Percentiles rank a stretch among this genome's conserved stretches.
phyloP scores from a whole-genome alignment of 768 basidiomycete genomes.

The Tulasnella sp. region DNA sequence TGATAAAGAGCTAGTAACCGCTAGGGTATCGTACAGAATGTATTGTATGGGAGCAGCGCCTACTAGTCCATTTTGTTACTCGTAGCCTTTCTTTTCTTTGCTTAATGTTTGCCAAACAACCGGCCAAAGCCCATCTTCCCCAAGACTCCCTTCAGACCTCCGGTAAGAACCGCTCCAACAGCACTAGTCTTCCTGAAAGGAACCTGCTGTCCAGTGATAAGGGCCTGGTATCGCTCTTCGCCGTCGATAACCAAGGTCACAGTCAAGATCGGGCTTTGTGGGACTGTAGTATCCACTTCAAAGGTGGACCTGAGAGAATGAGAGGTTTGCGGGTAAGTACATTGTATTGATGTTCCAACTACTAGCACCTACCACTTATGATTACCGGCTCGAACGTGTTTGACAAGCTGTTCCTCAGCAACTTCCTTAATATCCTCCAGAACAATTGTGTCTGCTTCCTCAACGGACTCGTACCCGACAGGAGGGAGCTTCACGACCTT shows the following conservation, averaged over 20 bases:
- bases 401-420: constrained; percentile 50
- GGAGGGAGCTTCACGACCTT: constrained; percentile 34
- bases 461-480: constrained; percentile 36
- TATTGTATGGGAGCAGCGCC: neutral
- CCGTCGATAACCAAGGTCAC: constrained; percentile 63
- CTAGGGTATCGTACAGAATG: neutral
- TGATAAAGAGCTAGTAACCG: neutral
- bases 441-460: constrained; percentile 30
- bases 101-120: constrained; percentile 40
- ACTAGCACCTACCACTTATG: constrained; percentile 58
- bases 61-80: neutral
- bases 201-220: constrained; percentile 6
- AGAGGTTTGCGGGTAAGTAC: neutral
- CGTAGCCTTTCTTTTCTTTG: neutral
- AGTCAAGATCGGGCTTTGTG: constrained; percentile 47
- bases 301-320: constrained; percentile 52
- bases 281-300: constrained; percentile 62
- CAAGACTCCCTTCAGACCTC: constrained; percentile 40
- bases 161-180: constrained; percentile 3
- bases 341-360: constrained; percentile 38
- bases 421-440: constrained; percentile 31
- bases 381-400: constrained; percentile 47
- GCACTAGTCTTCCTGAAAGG: constrained; percentile 6
- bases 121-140: constrained; percentile 47
- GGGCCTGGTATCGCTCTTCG: constrained; percentile 40